Evolutionary conservation across 2,329 filamentous ascomycete genomes (phyloP), one percentile per base, ranked within the genome.

Genomic region (Ophiocordyceps sinensis): DNA sequence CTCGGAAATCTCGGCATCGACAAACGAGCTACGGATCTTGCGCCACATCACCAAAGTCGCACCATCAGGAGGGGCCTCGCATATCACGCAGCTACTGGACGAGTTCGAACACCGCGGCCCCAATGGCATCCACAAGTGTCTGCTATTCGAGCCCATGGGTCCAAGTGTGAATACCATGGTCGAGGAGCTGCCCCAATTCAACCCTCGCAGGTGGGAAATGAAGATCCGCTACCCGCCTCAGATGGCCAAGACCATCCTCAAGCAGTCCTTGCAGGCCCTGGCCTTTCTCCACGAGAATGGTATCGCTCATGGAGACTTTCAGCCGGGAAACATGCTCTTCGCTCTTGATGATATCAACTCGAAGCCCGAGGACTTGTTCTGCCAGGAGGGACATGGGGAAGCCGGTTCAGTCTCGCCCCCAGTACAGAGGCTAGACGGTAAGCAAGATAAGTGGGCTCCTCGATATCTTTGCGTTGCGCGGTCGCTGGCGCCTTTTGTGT

Each of bases 191-290:
- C 52, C 55, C 3, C 48, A 50, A 39, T 57, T 57, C 46, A 58
- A 57, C 17, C 53, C 53, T 42, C 51, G 47, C 26, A 43, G 2
- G 39, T 21, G 14, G 12, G 43, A 36, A 13, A 52, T 46, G 48
- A 52, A 44, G 44, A 51, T 51, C 53, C 64, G 53, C 50, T 67
- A 58, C 40, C 63, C 64, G 5, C 57, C 52, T 26, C 45, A 49
- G 43, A 59, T 67, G 45, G 64, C 64, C 12, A 67, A 63, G 49
- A 42, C 28, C 15, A 62, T 65, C 50, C 53, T 62, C 11, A 61
- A 60, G 42, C 62, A 66, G 48, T 51, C 53, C 41, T 45, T 67
- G 28, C 44, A 54, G 30, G 59, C 57, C 32, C 51, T 67, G 35
- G 50, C 52, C 36, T 50, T 53, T 46, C 50, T 69, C n/a, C 62